phyloP scores from a whole-genome alignment of 148 eudicot genomes.

The Hydrangea macrophylla region DNA sequence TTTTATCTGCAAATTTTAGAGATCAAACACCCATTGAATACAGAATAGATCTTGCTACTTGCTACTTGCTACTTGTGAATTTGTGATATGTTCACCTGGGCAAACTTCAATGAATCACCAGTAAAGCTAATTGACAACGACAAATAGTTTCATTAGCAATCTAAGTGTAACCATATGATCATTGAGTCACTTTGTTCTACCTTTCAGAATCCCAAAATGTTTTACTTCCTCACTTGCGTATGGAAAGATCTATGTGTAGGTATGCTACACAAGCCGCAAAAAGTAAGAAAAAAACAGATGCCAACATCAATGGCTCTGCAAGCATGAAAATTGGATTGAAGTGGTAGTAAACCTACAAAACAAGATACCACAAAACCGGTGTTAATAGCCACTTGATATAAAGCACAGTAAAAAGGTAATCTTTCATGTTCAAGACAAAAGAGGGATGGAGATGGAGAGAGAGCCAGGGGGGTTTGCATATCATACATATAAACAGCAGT shows the following conservation, averaged over 20 bases:
- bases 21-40: no score
- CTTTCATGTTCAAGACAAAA: no score
- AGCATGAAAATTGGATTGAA: slow-evolving; percentile 89
- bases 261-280: slow-evolving; percentile 75
- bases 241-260: slow-evolving; percentile 70
- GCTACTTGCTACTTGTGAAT: no score
- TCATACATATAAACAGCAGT: no score
- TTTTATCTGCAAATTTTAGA: no score
- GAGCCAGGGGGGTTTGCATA: no score
- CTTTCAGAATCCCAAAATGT: slow-evolving; percentile 12
- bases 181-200: not conserved
- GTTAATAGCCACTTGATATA: not conserved
- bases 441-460: no score
- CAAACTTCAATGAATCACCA: slow-evolving; percentile 2
- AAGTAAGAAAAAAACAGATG: slow-evolving; percentile 64
- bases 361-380: not conserved
- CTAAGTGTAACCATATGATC: not conserved
- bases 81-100: not conserved
- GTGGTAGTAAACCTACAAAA: slow-evolving; percentile 77
- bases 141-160: not conserved
- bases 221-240: slow-evolving; percentile 47
- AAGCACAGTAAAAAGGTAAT: no score
- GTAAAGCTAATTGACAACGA: slow-evolving; percentile 1
- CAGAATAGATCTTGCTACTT: not conserved
- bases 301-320: slow-evolving; percentile 91